phyloP scores from a whole-genome alignment of 257 asterid species.

The Fraxinus americana region DNA sequence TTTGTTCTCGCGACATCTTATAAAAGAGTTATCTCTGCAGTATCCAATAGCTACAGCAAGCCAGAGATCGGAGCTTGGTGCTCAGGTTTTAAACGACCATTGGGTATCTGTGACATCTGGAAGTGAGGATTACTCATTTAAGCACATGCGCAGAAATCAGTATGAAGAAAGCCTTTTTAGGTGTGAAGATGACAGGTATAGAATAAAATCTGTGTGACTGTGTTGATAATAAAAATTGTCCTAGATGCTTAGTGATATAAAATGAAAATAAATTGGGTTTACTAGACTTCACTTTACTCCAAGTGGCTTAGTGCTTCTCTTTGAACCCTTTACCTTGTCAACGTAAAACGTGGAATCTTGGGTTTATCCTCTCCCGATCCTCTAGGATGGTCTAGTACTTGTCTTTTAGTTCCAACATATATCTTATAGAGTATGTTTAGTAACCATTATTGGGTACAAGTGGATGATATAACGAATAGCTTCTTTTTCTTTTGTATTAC shows the following conservation, averaged over 20 bases:
- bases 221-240: neutral
- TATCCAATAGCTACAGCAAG: slow-evolving; percentile 88
- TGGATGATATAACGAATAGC: neutral
- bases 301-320: neutral
- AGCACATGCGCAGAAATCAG: slow-evolving; percentile 96
- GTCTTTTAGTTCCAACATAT: neutral
- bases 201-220: neutral
- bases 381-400: neutral
- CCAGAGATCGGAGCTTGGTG: slow-evolving; percentile 89
- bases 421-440: neutral
- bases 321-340: neutral
- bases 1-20: neutral
- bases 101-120: slow-evolving; percentile 99
- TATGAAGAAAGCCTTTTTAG: slow-evolving; percentile 96
- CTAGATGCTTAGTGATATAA: neutral
- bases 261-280: slow-evolving; percentile 11
- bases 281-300: neutral
- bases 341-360: neutral
- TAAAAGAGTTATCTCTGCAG: slow-evolving; percentile 47
- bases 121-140: slow-evolving; percentile 98
- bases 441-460: neutral
- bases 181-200: slow-evolving; percentile 97
- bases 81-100: slow-evolving; percentile 81
- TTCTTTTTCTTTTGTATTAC: neutral
- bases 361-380: neutral